A percentile compares a stretch with the other conserved stretches of the same genome.
Evolutionary conservation across 192 early-diverging fungal species (phyloP).

Genomic region (Geranomyces michiganensis): DNA sequence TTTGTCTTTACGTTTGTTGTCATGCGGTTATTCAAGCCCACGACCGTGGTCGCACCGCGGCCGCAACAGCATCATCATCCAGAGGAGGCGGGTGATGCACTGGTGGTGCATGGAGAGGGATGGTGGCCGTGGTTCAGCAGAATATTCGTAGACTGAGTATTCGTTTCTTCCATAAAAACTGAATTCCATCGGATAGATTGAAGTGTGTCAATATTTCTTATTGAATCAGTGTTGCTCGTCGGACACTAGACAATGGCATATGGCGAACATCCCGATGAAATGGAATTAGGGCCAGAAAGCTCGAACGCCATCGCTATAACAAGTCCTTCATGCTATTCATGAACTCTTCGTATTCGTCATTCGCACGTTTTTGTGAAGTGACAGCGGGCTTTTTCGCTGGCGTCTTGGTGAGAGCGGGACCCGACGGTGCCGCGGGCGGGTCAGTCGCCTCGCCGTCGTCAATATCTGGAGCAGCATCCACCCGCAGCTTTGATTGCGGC

Average conservation of each 20-base stretch:
- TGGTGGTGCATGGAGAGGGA: too few species aligned
- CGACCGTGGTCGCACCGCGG: background rate
- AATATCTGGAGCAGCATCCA: conserved; percentile 74
- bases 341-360: conserved; percentile 68
- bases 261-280: too few species aligned
- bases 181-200: too few species aligned
- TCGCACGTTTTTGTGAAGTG: conserved; percentile 31
- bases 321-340: conserved; percentile 56
- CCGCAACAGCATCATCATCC: too few species aligned
- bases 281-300: background rate
- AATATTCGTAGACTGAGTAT: too few species aligned
- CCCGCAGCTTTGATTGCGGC: conserved; percentile 49
- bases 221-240: too few species aligned
- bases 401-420: background rate
- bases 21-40: conserved; percentile 30
- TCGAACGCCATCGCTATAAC: conserved; percentile 8
- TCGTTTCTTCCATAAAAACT: too few species aligned
- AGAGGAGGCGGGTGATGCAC: too few species aligned
- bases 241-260: too few species aligned
- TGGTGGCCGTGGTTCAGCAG: too few species aligned
- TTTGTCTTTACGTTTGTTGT: conserved; percentile 32
- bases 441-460: conserved; percentile 42
- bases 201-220: too few species aligned
- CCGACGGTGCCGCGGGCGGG: background rate
- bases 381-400: background rate